These are phyloP conservation scores for Cutaneotrichosporon sp. DNA, from an alignment of 1,284 basidiomycete species.

Conservation along the genomic window DNA sequence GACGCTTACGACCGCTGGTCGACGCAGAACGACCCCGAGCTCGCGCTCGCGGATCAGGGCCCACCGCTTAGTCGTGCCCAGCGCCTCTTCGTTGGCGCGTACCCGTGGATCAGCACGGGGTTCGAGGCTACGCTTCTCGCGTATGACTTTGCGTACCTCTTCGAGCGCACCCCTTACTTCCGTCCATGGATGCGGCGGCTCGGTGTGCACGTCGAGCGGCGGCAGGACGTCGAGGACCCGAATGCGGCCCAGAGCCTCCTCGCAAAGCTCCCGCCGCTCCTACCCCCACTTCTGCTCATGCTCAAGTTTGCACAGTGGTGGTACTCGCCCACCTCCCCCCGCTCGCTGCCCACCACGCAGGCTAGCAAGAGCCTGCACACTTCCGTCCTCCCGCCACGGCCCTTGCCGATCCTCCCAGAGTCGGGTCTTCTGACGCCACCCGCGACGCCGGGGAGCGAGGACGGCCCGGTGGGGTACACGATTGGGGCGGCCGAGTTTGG, in stretches of 20 bases:
- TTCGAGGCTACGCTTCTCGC: constrained; percentile 79
- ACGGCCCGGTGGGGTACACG: constrained; percentile 61
- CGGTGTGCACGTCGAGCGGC: constrained; percentile 62
- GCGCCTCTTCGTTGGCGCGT: constrained; percentile 63
- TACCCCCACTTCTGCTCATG: constrained; percentile 89
- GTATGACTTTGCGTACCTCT: constrained; percentile 87
- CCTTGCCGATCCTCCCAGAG: constrained; percentile 57
- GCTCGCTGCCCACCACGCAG: constrained; percentile 65
- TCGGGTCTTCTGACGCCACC: constrained; percentile 34
- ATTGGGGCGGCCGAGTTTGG: constrained; percentile 63
- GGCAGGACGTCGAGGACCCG: constrained; percentile 29
- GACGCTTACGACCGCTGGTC: constrained; percentile 81
- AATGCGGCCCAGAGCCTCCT: constrained; percentile 9
- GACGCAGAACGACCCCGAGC: constrained; percentile 27
- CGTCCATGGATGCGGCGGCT: constrained; percentile 88
- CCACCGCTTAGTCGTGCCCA: constrained; percentile 33
- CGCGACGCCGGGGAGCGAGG: constrained; percentile 50
- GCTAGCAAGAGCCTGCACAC: constrained; percentile 63
- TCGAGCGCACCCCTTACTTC: constrained; percentile 81
- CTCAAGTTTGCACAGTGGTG: constrained; percentile 99
- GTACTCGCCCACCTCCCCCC: constrained; percentile 95
- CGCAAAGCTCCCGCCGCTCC: constrained; percentile 53
- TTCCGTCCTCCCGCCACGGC: constrained; percentile 69
- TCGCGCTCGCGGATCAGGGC: constrained; percentile 19
- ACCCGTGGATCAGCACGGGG: constrained; percentile 75